These are phyloP conservation scores for Keqinozyma sinolaborantium DNA, from an alignment of 1,139 yeast species.

Conservation along the genomic window DNA sequence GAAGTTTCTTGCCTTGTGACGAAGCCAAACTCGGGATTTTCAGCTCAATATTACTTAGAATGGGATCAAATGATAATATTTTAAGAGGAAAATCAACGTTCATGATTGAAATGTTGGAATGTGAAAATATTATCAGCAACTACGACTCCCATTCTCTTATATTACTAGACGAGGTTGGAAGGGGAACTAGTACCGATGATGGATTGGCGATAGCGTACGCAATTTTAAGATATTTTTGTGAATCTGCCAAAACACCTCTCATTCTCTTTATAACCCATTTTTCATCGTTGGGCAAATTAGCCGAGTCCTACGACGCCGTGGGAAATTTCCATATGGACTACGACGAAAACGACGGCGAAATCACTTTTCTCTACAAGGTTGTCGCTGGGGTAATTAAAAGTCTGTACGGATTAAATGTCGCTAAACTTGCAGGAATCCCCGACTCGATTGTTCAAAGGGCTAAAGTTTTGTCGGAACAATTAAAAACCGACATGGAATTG, in stretches of 20 bases:
- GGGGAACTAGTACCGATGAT: constrained; percentile 87
- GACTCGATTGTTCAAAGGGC: constrained; percentile 49
- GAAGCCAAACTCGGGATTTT: constrained; percentile 53
- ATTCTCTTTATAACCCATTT: constrained; percentile 85
- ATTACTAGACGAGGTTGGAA: constrained; percentile 81
- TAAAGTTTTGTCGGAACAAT: constrained; percentile 35
- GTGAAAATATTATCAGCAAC: constrained; percentile 49
- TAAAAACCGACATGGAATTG: constrained; percentile 31
- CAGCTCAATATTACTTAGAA: constrained; percentile 52
- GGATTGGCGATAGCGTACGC: constrained; percentile 87
- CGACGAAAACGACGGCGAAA: constrained; percentile 41
- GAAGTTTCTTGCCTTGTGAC: constrained; percentile 76
- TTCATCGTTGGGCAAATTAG: constrained; percentile 63
- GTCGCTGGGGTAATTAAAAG: constrained; percentile 57
- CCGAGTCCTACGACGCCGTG: constrained; percentile 36
- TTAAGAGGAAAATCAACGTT: constrained; percentile 70
- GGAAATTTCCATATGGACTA: constrained; percentile 77
- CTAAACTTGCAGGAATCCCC: constrained; percentile 65
- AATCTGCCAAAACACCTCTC: constrained; percentile 43
- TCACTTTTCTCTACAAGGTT: constrained; percentile 61
- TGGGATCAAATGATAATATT: constrained; percentile 77
- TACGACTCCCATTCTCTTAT: constrained; percentile 52
- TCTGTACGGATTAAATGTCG: constrained; percentile 79
- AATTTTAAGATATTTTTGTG: constrained; percentile 61
- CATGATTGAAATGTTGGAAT: constrained; percentile 71